A percentile compares a stretch with the other conserved stretches of the same genome.
Conservation (phyloP, 2,329 filamentous ascomycete species). For the Epichloe brachyelytri region DNA sequence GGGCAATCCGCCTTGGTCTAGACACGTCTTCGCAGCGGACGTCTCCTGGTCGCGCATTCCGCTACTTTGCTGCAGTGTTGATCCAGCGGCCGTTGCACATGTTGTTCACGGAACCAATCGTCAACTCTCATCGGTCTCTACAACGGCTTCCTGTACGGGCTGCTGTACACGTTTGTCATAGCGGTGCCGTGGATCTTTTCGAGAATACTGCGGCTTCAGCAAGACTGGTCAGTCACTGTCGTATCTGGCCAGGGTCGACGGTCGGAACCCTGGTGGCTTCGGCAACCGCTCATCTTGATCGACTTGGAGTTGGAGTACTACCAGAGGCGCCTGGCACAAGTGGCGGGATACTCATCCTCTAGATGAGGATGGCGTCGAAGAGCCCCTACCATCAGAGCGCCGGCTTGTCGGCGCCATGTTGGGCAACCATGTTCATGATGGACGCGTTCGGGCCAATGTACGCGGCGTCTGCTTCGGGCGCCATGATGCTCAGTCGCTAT, state of each 20-base stretch:
- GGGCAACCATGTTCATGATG: conserved; percentile 22
- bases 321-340: conserved; percentile 11
- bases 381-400: conserved; percentile 49
- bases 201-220: too few species aligned
- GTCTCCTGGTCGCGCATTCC: conserved; percentile 13
- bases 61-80: conserved; percentile 20
- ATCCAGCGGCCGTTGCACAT: too few species aligned
- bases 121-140: too few species aligned
- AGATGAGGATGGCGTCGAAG: conserved; percentile 27
- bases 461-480: conserved; percentile 15
- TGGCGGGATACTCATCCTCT: conserved; percentile 24
- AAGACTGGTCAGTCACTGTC: too few species aligned
- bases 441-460: conserved; percentile 17
- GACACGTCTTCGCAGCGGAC: conserved; percentile 15
- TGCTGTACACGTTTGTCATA: too few species aligned
- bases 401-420: conserved; percentile 49
- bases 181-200: too few species aligned
- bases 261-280: too few species aligned
- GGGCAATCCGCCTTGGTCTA: conserved; percentile 25
- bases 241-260: too few species aligned
- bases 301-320: too few species aligned
- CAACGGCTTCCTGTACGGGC: too few species aligned
- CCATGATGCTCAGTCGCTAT: conserved; percentile 25
- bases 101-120: too few species aligned
- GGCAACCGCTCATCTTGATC: too few species aligned